These are phyloP conservation scores for Phytophthora palmivora DNA, from an alignment of 352 stramenopile genomes.

Conservation along the genomic window DNA sequence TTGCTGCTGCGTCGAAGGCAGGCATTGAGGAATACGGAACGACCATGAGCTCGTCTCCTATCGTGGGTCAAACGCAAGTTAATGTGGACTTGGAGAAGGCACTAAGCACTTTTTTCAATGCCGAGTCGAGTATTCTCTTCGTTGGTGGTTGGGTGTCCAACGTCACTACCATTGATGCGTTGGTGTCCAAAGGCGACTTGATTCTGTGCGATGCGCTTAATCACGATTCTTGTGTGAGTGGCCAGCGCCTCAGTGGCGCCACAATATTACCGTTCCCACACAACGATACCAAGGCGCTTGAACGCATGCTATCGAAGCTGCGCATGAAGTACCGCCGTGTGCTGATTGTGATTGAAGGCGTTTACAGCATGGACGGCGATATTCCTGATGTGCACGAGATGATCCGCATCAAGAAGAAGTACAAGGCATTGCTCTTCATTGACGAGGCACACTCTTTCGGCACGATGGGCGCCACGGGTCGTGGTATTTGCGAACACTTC, in stretches of 20 bases:
- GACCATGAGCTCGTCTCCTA: conserved; percentile 84
- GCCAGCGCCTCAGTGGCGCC: conserved; percentile 76
- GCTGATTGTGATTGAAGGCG: conserved; percentile 70
- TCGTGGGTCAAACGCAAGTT: conserved; percentile 77
- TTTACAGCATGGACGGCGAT: conserved; percentile 79
- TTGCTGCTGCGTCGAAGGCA: conserved; percentile 59
- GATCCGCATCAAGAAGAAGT: conserved; percentile 70
- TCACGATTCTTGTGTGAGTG: conserved; percentile 83
- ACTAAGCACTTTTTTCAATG: conserved; percentile 69
- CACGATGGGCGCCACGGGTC: conserved; percentile 62
- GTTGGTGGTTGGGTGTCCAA: conserved; percentile 83
- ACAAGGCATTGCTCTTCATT: conserved; percentile 69
- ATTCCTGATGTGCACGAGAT: conserved; percentile 64
- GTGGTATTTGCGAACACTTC: conserved; percentile 65
- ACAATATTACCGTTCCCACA: conserved; percentile 83
- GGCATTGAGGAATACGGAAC: conserved; percentile 78
- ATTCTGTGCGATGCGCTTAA: conserved; percentile 85
- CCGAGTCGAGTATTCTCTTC: conserved; percentile 66
- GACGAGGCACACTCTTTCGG: conserved; percentile 77
- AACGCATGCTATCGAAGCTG: conserved; percentile 76
- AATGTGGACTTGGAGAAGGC: conserved; percentile 75
- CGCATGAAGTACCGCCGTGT: conserved; percentile 81
- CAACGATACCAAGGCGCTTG: conserved; percentile 75
- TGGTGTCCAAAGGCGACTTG: conserved; percentile 77
- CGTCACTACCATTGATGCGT: conserved; percentile 77